phyloP scores from a whole-genome alignment of 2,329 filamentous ascomycete genomes.

The Diaporthe citrichinensis region DNA sequence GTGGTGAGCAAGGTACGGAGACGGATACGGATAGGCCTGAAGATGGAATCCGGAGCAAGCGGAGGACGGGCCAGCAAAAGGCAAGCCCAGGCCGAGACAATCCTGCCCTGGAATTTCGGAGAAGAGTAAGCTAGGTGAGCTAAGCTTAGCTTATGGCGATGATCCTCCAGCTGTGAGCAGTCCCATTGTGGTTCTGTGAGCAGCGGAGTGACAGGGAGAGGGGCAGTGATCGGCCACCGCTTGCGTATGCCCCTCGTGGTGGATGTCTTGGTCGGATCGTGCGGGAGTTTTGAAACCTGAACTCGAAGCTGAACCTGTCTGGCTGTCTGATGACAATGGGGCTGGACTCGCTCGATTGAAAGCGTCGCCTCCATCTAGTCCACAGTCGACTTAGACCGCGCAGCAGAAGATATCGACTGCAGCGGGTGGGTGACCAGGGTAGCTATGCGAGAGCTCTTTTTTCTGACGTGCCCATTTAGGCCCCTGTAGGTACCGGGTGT shows the following conservation, averaged over 20 bases:
- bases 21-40: constrained; percentile 2
- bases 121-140: constrained; percentile 5
- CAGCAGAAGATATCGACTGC: constrained; percentile 18
- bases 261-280: constrained; percentile 3
- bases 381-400: background rate
- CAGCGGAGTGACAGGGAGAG: background rate
- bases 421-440: background rate
- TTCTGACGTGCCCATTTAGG: background rate
- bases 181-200: background rate
- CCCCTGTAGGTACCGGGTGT: constrained; percentile 4
- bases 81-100: constrained; percentile 7
- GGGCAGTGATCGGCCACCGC: constrained; percentile 21
- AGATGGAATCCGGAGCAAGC: background rate
- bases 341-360: constrained; percentile 7
- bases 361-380: background rate
- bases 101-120: background rate
- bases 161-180: background rate
- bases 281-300: background rate
- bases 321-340: background rate
- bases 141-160: constrained; percentile 26
- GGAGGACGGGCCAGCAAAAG: background rate
- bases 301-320: background rate
- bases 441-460: background rate
- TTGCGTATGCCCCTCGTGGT: constrained; percentile 34
- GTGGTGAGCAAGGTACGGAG: constrained; percentile 4